Base-by-base conservation (phyloP, 176 grass and related monocot genomes). In the Aegilops longissima region DNA sequence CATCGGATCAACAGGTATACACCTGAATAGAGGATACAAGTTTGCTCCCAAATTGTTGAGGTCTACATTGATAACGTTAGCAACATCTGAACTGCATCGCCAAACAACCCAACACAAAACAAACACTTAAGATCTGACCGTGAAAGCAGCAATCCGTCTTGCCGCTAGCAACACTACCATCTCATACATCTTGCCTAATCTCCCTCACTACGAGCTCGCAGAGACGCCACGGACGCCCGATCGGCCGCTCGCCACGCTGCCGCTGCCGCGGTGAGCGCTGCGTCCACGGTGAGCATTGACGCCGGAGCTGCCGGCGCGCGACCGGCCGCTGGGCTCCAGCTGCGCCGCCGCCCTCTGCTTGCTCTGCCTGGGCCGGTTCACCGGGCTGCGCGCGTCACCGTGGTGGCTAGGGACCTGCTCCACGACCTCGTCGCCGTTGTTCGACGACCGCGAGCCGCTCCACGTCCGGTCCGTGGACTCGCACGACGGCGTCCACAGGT, bases 391-490 rank as follows among this genome's bases (percentile, higher is more conserved):
- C 3, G 61, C 61, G n/a, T n/a, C 51, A 54, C 51, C 3, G n/a
- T 24, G n/a, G 61, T 63, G 61, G 61, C 61, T 63, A 63, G 61
- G 1, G n/a, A n/a, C 61, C 61, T 77, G 74, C 49, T 77, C 74
- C 9, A 77, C 74, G 74, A 77, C 47, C 29, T 77, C 74, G 74
- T 77, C 74, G 47, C 74, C 74, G 16, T 77, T 54, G 74, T 77
- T 61, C 51, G 82, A 88, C 73, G 82, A 82, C 21, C 47, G 85
- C 12, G 80, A 90, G 8, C 71, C 30, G 76, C 84, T 87, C 84
- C 87, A 95, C 82, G 91, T 90, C 66, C 90, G 84, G 64, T 95
- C 92, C 11, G 86, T 85, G n/a, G 96, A 98, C 47, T 77, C 96
- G 88, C 92, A 91, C 3, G 97, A 73, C 2, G 76, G 90, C 42